These are phyloP conservation scores for Pseudonitzschia multistriata DNA, from an alignment of 108 stramenopile species.

Conservation along the genomic window DNA sequence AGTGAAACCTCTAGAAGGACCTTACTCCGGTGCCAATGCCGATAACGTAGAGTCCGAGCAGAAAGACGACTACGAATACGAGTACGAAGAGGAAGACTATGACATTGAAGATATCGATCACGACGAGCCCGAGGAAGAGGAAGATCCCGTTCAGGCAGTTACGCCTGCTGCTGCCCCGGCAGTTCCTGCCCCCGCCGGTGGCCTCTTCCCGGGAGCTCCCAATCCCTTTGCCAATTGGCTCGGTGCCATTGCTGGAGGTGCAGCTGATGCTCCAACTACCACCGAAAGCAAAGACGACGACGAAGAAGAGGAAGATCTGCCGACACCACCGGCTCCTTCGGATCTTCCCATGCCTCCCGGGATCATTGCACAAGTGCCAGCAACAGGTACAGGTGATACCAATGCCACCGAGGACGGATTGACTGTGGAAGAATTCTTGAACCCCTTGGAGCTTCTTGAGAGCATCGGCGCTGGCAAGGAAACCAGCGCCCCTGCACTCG, in stretches of 20 bases:
- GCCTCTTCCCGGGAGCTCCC: constrained; percentile 14
- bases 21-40: constrained; percentile 5
- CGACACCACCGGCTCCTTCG: constrained; percentile 15
- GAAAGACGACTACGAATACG: constrained; percentile 12
- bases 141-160: constrained; percentile 17
- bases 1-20: constrained; percentile 4
- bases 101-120: constrained; percentile 43
- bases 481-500: too few relatives aligned
- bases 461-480: background rate
- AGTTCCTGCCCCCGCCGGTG: constrained; percentile 18
- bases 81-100: constrained; percentile 45
- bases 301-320: background rate
- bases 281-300: background rate
- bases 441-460: constrained; percentile 29
- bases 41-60: background rate
- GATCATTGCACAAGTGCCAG: background rate
- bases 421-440: constrained; percentile 11
- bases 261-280: background rate
- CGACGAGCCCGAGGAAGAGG: constrained; percentile 38
- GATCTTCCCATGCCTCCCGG: constrained; percentile 25
- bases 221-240: constrained; percentile 85
- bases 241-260: constrained; percentile 45
- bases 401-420: background rate
- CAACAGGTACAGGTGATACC: background rate
- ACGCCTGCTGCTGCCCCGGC: constrained; percentile 24